Evolutionary conservation across 2,329 filamentous ascomycete genomes (phyloP).

Genomic region (Microdochium trichocladiopsis): DNA sequence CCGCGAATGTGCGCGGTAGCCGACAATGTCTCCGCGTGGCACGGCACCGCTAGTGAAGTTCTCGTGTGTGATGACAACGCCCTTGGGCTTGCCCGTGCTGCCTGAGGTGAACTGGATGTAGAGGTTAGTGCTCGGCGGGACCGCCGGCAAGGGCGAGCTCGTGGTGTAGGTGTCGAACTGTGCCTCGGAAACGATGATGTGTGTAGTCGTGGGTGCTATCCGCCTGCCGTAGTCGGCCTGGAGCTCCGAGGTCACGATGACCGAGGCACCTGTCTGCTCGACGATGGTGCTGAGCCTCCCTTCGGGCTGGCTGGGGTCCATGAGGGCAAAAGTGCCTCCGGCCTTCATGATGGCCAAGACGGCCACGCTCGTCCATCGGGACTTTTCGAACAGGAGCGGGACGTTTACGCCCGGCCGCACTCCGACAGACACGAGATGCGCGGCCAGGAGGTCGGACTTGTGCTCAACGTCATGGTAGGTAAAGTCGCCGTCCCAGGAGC

Average conservation of each 20-base stretch:
- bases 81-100: slow-evolving; percentile 58
- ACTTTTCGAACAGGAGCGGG: slow-evolving; percentile 45
- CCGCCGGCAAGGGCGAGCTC: slow-evolving; percentile 10
- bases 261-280: slow-evolving; percentile 29
- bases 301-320: slow-evolving; percentile 37
- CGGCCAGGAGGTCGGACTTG: slow-evolving; percentile 32
- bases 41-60: slow-evolving; percentile 38
- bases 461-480: slow-evolving; percentile 37
- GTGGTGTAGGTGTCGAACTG: slow-evolving; percentile 11
- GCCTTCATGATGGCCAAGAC: slow-evolving; percentile 40
- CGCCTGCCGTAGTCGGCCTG: slow-evolving; percentile 28
- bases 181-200: slow-evolving; percentile 22
- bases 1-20: slow-evolving; percentile 31
- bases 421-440: slow-evolving; percentile 27
- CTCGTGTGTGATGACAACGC: slow-evolving; percentile 44
- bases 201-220: slow-evolving; percentile 25
- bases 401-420: slow-evolving; percentile 31
- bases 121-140: slow-evolving; percentile 34
- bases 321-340: slow-evolving; percentile 39
- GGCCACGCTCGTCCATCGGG: slow-evolving; percentile 35
- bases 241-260: slow-evolving; percentile 30
- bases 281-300: slow-evolving; percentile 36
- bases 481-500: slow-evolving; percentile 41
- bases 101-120: slow-evolving; percentile 61
- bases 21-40: slow-evolving; percentile 32